These are phyloP conservation scores for Exophiala alcalophila DNA, from an alignment of 2,329 filamentous ascomycete species.

Conservation along the genomic window DNA sequence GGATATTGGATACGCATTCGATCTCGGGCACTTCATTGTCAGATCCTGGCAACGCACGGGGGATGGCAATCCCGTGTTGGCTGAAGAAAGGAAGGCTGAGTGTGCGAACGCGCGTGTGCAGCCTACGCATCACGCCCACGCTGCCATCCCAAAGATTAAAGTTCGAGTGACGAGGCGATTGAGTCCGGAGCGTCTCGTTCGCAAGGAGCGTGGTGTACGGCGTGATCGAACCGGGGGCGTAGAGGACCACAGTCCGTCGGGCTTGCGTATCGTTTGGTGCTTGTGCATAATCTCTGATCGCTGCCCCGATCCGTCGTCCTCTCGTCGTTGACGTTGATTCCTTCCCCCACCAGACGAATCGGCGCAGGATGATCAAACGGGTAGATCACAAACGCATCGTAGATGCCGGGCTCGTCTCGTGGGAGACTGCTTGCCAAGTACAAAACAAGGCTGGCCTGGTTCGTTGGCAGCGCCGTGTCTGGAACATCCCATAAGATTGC, in stretches of 20 bases:
- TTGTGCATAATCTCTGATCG: no score
- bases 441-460: constrained; percentile 12
- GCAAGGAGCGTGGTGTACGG: constrained; percentile 18
- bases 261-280: no score
- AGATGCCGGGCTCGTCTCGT: constrained; percentile 9
- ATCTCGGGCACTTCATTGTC: background rate
- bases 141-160: background rate
- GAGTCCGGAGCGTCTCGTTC: constrained; percentile 5
- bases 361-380: constrained; percentile 9
- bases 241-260: no score
- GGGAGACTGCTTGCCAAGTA: constrained; percentile 18
- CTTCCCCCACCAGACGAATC: background rate
- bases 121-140: background rate
- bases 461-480: constrained; percentile 8
- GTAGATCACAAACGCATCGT: constrained; percentile 14
- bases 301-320: no score
- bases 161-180: background rate
- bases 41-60: background rate
- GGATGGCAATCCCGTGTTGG: background rate
- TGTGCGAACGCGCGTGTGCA: background rate
- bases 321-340: background rate
- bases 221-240: constrained; percentile 14
- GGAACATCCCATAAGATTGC: constrained; percentile 25
- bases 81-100: constrained; percentile 9
- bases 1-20: constrained; percentile 7